These are phyloP conservation scores for Platanthera guangdongensis DNA, from an alignment of 106 monocot species.

Conservation along the genomic window DNA sequence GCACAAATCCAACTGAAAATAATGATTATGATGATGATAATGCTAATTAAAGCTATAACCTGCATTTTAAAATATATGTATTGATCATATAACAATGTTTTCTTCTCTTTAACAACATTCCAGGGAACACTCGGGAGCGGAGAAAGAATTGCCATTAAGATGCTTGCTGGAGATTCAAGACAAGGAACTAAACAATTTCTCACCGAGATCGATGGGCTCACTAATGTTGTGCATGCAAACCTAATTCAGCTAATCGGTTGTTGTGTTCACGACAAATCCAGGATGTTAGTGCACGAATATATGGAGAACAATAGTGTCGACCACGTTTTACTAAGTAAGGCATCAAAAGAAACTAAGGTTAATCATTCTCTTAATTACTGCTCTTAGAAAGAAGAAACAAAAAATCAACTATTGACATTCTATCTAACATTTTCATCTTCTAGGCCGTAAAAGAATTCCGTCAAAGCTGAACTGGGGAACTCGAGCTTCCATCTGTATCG, in stretches of 20 bases:
- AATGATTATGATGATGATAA: not conserved
- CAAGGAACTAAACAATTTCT: conserved; percentile 39
- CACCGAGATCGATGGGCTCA: conserved; percentile 34
- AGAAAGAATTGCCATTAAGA: conserved; percentile 30
- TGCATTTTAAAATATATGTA: not conserved
- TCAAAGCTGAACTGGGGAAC: conserved; percentile 36
- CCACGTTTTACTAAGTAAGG: conserved; percentile 32
- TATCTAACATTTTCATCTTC: conserved; percentile 11
- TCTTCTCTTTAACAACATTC: not conserved
- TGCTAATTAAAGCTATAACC: not conserved
- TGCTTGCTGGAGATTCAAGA: conserved; percentile 36
- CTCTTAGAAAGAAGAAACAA: not conserved
- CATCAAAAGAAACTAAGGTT: not conserved
- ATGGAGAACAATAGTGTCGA: conserved; percentile 6
- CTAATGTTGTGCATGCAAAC: conserved; percentile 34
- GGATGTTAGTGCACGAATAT: conserved; percentile 44
- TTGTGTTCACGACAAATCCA: conserved; percentile 25
- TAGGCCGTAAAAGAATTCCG: conserved; percentile 36
- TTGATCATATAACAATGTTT: not conserved
- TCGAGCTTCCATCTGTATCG: conserved; percentile 48
- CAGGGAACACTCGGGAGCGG: conserved; percentile 34
- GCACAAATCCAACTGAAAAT: not conserved
- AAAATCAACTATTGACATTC: not conserved
- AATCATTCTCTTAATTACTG: not conserved
- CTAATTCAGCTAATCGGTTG: conserved; percentile 39